Conservation (phyloP, 495 filamentous ascomycete species). For the Oleoguttula mirabilis region DNA sequence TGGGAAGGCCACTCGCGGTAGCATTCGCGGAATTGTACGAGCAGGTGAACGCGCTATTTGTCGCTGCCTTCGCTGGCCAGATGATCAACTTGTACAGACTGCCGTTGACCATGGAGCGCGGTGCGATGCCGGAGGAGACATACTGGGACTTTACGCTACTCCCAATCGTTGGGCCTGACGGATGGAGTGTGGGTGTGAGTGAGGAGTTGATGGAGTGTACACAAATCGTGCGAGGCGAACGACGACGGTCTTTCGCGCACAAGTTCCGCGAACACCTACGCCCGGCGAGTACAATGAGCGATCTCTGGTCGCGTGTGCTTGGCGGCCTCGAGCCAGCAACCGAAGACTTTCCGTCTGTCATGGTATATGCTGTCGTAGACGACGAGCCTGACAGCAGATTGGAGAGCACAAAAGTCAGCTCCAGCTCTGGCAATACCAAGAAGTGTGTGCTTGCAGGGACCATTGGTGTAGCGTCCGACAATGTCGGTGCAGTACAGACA, state of each 20-base stretch:
- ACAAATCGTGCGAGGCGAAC: slow-evolving; percentile 45
- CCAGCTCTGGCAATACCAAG: slow-evolving; percentile 38
- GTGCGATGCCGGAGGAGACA: slow-evolving; percentile 47
- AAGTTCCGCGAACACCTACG: slow-evolving; percentile 53
- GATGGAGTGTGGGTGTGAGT: slow-evolving; percentile 36
- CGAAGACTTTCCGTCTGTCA: slow-evolving; percentile 48
- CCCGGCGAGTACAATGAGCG: slow-evolving; percentile 47
- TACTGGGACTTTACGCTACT: slow-evolving; percentile 56
- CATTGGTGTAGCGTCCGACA: slow-evolving; percentile 41
- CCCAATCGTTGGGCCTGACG: slow-evolving; percentile 50
- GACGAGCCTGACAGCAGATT: slow-evolving; percentile 44
- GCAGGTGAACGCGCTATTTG: slow-evolving; percentile 44
- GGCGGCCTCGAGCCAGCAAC: slow-evolving; percentile 46
- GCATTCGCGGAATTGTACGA: slow-evolving; percentile 57
- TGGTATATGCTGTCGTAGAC: slow-evolving; percentile 50
- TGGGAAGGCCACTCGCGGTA: slow-evolving; percentile 49
- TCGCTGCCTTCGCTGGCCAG: slow-evolving; percentile 45
- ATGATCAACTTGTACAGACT: slow-evolving; percentile 61
- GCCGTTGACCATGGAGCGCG: slow-evolving; percentile 46
- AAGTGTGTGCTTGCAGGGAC: slow-evolving; percentile 47
- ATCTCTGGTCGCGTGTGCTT: slow-evolving; percentile 46
- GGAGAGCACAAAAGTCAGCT: slow-evolving; percentile 44
- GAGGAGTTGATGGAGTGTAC: slow-evolving; percentile 54
- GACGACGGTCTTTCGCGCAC: slow-evolving; percentile 50
- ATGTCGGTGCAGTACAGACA: background rate